A percentile compares a stretch with the other conserved stretches of the same genome.
These are phyloP conservation scores for Nicotiana tabacum DNA, from an alignment of 257 asterid species.

Conservation along the genomic window DNA sequence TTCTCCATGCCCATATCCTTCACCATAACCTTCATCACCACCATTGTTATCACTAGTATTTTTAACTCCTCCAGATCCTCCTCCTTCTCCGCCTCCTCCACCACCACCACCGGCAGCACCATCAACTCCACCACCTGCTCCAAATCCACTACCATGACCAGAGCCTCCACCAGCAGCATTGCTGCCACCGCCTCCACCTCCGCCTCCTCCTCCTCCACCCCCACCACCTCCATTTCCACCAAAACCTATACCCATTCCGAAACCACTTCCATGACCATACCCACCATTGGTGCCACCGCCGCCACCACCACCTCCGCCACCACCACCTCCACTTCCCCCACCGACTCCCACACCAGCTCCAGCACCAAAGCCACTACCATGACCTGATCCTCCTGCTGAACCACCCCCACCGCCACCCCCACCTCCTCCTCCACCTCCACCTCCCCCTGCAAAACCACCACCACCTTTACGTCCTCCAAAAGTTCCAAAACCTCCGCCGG, in stretches of 20 bases:
- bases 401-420: not conserved
- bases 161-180: not conserved
- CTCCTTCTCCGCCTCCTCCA: not conserved
- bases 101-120: not conserved
- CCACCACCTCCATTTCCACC: constrained; percentile 5
- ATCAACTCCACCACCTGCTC: not conserved
- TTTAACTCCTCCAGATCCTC: constrained; percentile 2
- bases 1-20: constrained; percentile 18
- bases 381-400: constrained; percentile 13
- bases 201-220: not conserved
- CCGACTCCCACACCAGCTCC: not conserved
- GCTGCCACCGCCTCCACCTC: not conserved
- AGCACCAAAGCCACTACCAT: constrained; percentile 16
- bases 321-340: not conserved
- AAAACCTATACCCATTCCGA: constrained; percentile 11
- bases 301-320: not conserved
- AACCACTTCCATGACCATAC: constrained; percentile 12
- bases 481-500: constrained; percentile 8
- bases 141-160: constrained; percentile 13
- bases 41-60: constrained; percentile 5
- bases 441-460: constrained; percentile 7
- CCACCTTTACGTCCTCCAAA: constrained; percentile 11
- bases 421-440: not conserved
- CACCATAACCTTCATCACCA: constrained; percentile 10
- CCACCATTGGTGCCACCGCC: constrained; percentile 9